Evolutionary conservation across 202 grass and related monocot genomes (phyloP).

Genomic region (Miscanthus sacchariflorus): DNA sequence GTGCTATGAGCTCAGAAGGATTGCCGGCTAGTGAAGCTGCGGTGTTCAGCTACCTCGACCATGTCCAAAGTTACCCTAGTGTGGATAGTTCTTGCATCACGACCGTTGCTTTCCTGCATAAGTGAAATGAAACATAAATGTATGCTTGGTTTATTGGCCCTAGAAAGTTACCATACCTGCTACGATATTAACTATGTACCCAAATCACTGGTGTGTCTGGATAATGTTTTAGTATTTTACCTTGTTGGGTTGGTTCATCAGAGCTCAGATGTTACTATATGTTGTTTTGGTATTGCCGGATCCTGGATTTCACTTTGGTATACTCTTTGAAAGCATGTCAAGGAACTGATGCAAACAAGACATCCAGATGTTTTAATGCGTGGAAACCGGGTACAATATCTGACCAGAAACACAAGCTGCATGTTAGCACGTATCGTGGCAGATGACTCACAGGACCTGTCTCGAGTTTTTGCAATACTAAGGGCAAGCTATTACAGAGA

Average conservation of each 20-base stretch:
- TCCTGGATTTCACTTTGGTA: not conserved
- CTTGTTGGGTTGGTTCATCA: conserved; percentile 9
- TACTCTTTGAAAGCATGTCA: conserved; percentile 24
- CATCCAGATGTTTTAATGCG: not conserved
- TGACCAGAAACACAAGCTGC: not conserved
- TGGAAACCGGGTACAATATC: not conserved
- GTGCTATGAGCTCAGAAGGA: conserved; percentile 47
- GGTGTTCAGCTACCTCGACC: conserved; percentile 82
- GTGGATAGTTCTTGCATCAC: conserved; percentile 59
- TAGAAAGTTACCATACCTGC: conserved; percentile 27
- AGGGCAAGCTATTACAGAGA: no score
- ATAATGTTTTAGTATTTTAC: conserved; percentile 24
- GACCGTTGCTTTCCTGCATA: conserved; percentile 75
- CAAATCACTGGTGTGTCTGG: conserved; percentile 34
- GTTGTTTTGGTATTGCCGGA: conserved; percentile 17
- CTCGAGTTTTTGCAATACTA: not conserved
- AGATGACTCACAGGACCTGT: not conserved
- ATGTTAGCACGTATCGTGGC: not conserved
- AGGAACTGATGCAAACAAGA: conserved; percentile 2
- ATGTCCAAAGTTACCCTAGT: conserved; percentile 71
- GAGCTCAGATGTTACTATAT: not conserved
- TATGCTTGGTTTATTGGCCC: not conserved
- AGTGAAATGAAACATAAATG: conserved; percentile 51
- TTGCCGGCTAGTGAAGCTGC: conserved; percentile 16
- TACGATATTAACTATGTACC: conserved; percentile 55